Evolutionary conservation across 257 asterid genomes (phyloP), one percentile per base, ranked within the genome.

Genomic region (Plectranthus barbatus): DNA sequence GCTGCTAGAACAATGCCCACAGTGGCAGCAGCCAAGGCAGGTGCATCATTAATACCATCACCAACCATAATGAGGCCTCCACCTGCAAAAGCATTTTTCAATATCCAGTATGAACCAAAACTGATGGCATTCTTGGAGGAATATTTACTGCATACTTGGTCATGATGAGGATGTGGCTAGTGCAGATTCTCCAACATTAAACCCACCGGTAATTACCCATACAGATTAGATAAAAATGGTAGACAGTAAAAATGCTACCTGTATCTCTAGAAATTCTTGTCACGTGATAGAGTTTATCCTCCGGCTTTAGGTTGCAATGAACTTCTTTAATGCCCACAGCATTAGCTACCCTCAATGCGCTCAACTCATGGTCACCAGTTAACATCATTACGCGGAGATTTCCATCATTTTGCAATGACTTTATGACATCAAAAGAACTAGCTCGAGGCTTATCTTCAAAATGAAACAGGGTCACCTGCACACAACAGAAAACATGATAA

Each of bases 51-150:
- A 71, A 93, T 93, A 45, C 99, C 99, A 64, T 93, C 99, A 57
- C 99, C 99, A 50, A 93, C 99, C 99, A 93, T 93, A 59, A 93
- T 79, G 19, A 93, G 92, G 66, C 97, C 99, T 2, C 97, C 96
- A 71, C 86, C 94, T 84, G 80, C 33, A 17, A n/a, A 15, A 23
- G 6, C 24, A 31, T 4, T 31, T 29, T 45, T 15, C 40, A 29
- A n/a, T 29, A 33, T 40, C 33, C 13, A 24, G 69, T n/a, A 49
- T n/a, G 45, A 39, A 53, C 52, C 50, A 18, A 39, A 39, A 60
- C 34, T 23, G 42, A 44, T 10, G 64, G 44, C 44, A 54, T 55
- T 12, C 47, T 56, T 12, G 48, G 18, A 47, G 44, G 58, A 9
- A 3, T 34, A 42, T 68, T 51, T 20, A 37, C 31, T 20, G 12